Evolutionary conservation across 2,329 filamentous ascomycete genomes (phyloP).

Genomic region (Penicillium digitatum): DNA sequence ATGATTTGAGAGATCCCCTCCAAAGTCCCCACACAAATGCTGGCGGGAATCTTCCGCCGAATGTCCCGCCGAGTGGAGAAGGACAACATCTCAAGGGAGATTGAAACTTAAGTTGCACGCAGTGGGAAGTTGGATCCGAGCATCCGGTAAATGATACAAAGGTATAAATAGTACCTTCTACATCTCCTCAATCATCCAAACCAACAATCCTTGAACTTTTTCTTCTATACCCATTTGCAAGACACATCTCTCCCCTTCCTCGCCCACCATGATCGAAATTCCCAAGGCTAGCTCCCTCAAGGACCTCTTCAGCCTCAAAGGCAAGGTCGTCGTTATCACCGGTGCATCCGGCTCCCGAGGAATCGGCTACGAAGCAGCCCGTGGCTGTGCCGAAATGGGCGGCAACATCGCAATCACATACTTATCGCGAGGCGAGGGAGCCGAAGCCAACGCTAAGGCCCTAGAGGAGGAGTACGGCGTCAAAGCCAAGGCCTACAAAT

Average conservation of each 20-base stretch:
- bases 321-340: constrained; percentile 47
- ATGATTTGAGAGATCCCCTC: neutral
- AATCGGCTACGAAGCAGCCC: constrained; percentile 64
- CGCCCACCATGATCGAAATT: constrained; percentile 36
- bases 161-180: neutral
- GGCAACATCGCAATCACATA: constrained; percentile 66
- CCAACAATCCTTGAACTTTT: neutral
- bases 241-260: neutral
- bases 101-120: neutral
- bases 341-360: constrained; percentile 58
- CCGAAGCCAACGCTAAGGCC: constrained; percentile 63
- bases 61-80: constrained; percentile 4
- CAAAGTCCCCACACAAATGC: neutral
- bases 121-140: neutral
- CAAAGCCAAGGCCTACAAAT: constrained; percentile 66
- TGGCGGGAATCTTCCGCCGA: constrained; percentile 3
- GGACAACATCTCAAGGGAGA: neutral
- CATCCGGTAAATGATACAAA: neutral
- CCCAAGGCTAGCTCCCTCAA: constrained; percentile 35
- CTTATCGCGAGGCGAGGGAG: constrained; percentile 57
- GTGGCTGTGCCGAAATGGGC: constrained; percentile 61
- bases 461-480: constrained; percentile 58
- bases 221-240: neutral
- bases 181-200: neutral
- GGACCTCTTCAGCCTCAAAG: constrained; percentile 48